A percentile compares a stretch with the other conserved stretches of the same genome.
phyloP scores from a whole-genome alignment of 1,284 basidiomycete species.

The Heterobasidion annosum region DNA sequence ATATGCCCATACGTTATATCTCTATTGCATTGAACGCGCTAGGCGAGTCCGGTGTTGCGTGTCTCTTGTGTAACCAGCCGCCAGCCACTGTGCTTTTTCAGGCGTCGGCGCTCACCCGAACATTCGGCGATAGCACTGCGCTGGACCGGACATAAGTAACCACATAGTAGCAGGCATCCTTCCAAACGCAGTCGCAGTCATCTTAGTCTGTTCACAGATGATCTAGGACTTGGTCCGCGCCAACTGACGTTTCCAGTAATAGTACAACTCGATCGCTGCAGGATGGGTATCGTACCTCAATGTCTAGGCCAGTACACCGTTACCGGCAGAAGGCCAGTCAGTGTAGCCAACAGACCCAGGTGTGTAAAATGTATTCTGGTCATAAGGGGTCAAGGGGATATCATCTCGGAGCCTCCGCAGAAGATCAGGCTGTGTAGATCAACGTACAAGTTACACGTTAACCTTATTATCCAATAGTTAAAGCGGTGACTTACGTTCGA shows the following conservation, averaged over 20 bases:
- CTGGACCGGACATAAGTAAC: too few relatives aligned
- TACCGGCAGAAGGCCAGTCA: neutral
- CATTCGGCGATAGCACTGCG: too few relatives aligned
- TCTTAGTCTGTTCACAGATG: too few relatives aligned
- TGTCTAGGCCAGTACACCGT: too few relatives aligned
- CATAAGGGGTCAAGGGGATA: neutral
- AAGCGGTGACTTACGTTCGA: conserved; percentile 24
- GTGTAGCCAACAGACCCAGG: neutral
- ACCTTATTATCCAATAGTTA: neutral
- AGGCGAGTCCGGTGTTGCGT: neutral
- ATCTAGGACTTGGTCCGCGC: too few relatives aligned
- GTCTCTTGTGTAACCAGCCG: neutral
- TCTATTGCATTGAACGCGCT: neutral
- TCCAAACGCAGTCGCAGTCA: too few relatives aligned
- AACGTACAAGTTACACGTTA: neutral
- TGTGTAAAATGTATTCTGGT: neutral
- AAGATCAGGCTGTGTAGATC: neutral
- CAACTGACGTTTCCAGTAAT: too few relatives aligned
- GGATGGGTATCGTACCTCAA: too few relatives aligned
- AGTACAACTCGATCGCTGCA: too few relatives aligned
- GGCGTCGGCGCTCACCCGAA: too few relatives aligned
- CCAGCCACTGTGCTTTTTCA: too few relatives aligned
- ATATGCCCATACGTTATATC: neutral
- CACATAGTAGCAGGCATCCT: too few relatives aligned
- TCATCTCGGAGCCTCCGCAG: neutral